Conservation (phyloP, 805 yeast genomes). For the Myxozyma mucilagina region DNA sequence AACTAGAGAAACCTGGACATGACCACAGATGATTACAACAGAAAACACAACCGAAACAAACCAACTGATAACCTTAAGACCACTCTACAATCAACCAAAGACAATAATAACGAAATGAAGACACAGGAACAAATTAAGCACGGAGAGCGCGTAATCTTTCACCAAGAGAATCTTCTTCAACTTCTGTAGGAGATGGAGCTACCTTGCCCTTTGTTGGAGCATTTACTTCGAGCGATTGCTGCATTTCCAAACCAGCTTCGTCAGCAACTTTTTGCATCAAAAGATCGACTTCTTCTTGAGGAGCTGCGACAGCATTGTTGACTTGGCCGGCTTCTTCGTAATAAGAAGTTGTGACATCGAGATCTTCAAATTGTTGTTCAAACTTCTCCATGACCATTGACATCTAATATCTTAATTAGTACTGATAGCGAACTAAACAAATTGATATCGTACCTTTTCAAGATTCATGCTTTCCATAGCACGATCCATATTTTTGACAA, state of each 20-base stretch:
- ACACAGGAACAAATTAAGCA: constrained; percentile 14
- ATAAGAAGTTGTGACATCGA: constrained; percentile 90
- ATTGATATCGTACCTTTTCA: constrained; percentile 50
- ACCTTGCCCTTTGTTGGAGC: constrained; percentile 58
- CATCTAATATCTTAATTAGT: constrained; percentile 44
- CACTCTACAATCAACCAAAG: not conserved
- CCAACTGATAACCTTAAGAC: not conserved
- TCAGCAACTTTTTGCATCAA: constrained; percentile 91
- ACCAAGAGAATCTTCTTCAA: constrained; percentile 82
- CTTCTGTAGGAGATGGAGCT: constrained; percentile 48
- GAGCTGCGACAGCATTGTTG: constrained; percentile 85
- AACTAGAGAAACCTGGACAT: no score
- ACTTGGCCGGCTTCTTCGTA: constrained; percentile 88
- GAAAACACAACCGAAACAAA: not conserved
- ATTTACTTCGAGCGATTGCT: constrained; percentile 66
- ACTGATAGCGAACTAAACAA: not conserved
- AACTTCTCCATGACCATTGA: constrained; percentile 96
- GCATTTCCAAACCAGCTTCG: constrained; percentile 92
- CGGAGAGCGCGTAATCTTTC: constrained; percentile 88
- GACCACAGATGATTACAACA: not conserved
- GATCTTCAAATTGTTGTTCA: constrained; percentile 92
- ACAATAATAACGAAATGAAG: not conserved
- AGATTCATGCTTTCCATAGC: constrained; percentile 95
- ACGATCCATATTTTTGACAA: constrained; percentile 92
- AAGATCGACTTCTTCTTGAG: constrained; percentile 92